Conservation (phyloP, 1,139 yeast species). For the Candida neerlandica region DNA sequence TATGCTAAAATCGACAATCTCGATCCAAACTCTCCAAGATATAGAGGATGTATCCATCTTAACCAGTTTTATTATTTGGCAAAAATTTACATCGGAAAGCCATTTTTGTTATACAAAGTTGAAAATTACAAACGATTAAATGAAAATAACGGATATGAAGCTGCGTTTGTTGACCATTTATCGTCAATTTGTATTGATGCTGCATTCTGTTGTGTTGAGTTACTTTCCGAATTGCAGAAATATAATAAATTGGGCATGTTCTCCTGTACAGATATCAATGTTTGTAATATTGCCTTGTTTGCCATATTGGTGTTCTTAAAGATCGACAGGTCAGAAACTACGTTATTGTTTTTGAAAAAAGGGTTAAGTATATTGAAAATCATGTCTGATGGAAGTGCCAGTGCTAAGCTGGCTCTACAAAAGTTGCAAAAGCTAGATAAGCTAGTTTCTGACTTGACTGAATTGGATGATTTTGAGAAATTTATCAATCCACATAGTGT, state of each 20-base stretch:
- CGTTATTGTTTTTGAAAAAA: conserved; percentile 19
- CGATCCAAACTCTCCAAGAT: conserved; percentile 13
- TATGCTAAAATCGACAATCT: conserved; percentile 15
- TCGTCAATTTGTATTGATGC: conserved; percentile 23
- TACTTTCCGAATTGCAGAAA: conserved; percentile 19
- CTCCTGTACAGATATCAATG: conserved; percentile 21
- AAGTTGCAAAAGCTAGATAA: conserved; percentile 13
- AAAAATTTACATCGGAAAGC: conserved; percentile 22
- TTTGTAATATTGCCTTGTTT: conserved; percentile 20
- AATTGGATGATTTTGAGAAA: conserved; percentile 13
- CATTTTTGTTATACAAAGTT: conserved; percentile 22
- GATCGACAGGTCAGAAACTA: conserved; percentile 21
- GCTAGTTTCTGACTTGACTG: conserved; percentile 14
- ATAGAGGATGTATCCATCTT: conserved; percentile 20
- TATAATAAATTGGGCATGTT: conserved; percentile 20
- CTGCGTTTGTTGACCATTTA: conserved; percentile 20
- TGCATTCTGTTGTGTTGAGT: conserved; percentile 21
- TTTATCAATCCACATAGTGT: conserved; percentile 12
- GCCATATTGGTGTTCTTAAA: conserved; percentile 20
- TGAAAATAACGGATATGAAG: conserved; percentile 15
- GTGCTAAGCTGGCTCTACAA: conserved; percentile 18
- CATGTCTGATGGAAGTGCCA: conserved; percentile 21
- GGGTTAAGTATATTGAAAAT: conserved; percentile 20
- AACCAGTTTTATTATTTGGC: conserved; percentile 20
- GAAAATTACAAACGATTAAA: conserved; percentile 16